phyloP scores from a whole-genome alignment of 805 yeast genomes.

The Yamadazyma sp. region DNA sequence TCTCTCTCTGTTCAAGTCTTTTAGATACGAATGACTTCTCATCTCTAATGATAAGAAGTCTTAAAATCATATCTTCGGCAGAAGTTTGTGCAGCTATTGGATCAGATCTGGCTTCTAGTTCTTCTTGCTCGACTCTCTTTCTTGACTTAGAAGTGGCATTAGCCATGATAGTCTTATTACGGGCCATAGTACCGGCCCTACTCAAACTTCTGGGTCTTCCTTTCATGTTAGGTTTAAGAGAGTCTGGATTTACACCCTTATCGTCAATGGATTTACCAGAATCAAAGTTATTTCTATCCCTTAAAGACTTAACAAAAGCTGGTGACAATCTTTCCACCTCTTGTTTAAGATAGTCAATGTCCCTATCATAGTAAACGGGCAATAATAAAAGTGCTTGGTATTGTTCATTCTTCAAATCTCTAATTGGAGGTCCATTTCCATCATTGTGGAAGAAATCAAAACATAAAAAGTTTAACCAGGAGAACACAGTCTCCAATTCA shows the following conservation, averaged over 20 bases:
- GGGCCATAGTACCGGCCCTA: slow-evolving; percentile 51
- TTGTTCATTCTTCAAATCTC: slow-evolving; percentile 56
- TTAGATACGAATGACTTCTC: slow-evolving; percentile 57
- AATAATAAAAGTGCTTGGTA: slow-evolving; percentile 65
- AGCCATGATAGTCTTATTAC: slow-evolving; percentile 69
- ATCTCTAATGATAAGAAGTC: slow-evolving; percentile 68
- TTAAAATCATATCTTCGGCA: slow-evolving; percentile 68
- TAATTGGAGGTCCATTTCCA: slow-evolving; percentile 78
- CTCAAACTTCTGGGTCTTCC: slow-evolving; percentile 19
- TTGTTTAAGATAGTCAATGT: slow-evolving; percentile 43
- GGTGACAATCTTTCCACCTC: slow-evolving; percentile 64
- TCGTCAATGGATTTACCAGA: slow-evolving; percentile 4
- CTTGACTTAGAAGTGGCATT: slow-evolving; percentile 63
- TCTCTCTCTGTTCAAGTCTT: slow-evolving; percentile 62
- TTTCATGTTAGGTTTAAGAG: not conserved
- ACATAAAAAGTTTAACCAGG: slow-evolving; percentile 68
- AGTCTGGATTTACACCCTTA: too few species aligned
- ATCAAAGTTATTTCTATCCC: slow-evolving; percentile 48
- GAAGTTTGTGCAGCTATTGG: slow-evolving; percentile 40
- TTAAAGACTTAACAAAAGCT: slow-evolving; percentile 48
- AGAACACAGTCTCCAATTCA: slow-evolving; percentile 67
- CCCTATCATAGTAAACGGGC: slow-evolving; percentile 63
- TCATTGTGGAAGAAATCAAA: slow-evolving; percentile 74
- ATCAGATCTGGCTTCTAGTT: slow-evolving; percentile 42
- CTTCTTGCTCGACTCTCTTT: slow-evolving; percentile 45